Percentiles rank a stretch among this genome's conserved stretches.
These are phyloP conservation scores for Solanum commersonii DNA, from an alignment of 257 asterid species.

Conservation along the genomic window DNA sequence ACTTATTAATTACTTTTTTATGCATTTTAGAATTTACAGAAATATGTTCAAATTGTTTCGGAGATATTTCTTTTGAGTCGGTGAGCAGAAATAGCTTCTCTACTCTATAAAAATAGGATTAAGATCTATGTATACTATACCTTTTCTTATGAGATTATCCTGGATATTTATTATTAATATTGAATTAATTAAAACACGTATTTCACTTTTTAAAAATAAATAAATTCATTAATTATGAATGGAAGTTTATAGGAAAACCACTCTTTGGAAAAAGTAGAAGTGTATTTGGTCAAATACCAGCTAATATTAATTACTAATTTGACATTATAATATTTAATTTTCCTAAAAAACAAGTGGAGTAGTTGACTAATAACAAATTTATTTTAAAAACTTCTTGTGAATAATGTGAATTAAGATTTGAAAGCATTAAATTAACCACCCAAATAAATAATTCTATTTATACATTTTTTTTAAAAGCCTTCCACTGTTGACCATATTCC, in stretches of 20 bases:
- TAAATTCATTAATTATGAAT: background rate
- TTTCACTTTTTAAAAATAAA: background rate
- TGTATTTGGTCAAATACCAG: background rate
- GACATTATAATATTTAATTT: background rate
- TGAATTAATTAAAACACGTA: background rate
- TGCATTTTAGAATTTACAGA: background rate
- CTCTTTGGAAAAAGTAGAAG: background rate
- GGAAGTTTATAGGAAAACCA: background rate
- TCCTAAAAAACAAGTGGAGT: background rate
- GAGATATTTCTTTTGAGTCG: background rate
- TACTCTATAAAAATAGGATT: background rate
- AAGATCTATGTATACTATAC: accelerated
- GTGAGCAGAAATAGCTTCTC: background rate
- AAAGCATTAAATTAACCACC: background rate
- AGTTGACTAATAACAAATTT: background rate
- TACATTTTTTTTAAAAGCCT: background rate
- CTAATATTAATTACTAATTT: background rate
- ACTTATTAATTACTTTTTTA: no score
- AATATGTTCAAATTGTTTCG: background rate
- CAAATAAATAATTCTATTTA: background rate
- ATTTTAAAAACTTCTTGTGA: background rate
- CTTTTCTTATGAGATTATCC: background rate
- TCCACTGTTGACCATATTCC: background rate
- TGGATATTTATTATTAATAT: background rate
- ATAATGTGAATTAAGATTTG: background rate